Conservation (phyloP, 2,329 filamentous ascomycete species). For the Talaromyces pinophilus region DNA sequence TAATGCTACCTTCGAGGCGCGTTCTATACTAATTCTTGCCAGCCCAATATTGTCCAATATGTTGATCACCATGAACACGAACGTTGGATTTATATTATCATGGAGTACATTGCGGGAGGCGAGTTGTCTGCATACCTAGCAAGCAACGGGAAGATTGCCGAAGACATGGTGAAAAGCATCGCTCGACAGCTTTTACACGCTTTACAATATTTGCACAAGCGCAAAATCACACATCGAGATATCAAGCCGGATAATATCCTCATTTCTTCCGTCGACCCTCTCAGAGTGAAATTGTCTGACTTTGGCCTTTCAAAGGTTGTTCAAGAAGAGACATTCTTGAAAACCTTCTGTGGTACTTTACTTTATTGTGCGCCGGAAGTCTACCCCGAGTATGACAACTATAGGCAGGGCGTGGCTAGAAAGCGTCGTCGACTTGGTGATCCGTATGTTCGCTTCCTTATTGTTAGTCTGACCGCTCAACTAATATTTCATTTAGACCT, state of each 20-base stretch:
- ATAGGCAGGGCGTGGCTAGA: conserved; percentile 61
- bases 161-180: conserved; percentile 69
- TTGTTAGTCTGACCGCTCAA: background rate
- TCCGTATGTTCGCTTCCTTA: conserved; percentile 37
- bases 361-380: conserved; percentile 97
- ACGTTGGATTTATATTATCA: conserved; percentile 86
- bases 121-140: conserved; percentile 76
- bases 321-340: conserved; percentile 85
- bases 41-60: conserved; percentile 89
- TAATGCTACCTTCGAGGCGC: conserved; percentile 21
- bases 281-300: conserved; percentile 88
- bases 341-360: conserved; percentile 94
- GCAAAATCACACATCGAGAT: conserved; percentile 94
- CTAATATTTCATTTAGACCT: conserved; percentile 37
- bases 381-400: conserved; percentile 77
- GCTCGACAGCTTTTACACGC: conserved; percentile 71
- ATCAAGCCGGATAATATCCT: conserved; percentile 98
- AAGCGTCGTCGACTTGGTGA: conserved; percentile 61
- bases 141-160: conserved; percentile 63
- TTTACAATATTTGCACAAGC: conserved; percentile 79
- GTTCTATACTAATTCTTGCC: conserved; percentile 22
- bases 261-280: conserved; percentile 69
- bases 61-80: conserved; percentile 84
- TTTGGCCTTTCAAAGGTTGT: conserved; percentile 96
- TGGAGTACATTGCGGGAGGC: conserved; percentile 85